phyloP scores from a whole-genome alignment of 768 basidiomycete species.

The Panellus pusillus region DNA sequence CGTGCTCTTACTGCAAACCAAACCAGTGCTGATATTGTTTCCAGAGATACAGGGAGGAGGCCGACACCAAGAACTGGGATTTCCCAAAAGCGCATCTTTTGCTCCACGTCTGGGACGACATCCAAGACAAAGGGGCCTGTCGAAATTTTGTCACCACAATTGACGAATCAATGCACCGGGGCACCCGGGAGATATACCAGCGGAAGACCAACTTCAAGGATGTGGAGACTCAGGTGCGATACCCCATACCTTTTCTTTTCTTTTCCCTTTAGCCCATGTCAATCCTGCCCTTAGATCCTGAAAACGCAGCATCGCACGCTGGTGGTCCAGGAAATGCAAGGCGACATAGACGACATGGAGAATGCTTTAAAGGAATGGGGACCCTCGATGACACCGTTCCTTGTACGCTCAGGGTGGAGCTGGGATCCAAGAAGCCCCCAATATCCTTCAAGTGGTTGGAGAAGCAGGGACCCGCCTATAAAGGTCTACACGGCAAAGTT shows the following conservation, averaged over 20 bases:
- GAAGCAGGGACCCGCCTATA: not conserved
- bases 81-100: slow-evolving; percentile 37
- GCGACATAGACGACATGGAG: not conserved
- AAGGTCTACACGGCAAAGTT: too few relatives aligned
- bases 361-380: too few relatives aligned
- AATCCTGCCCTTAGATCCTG: not conserved
- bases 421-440: not conserved
- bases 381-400: too few relatives aligned
- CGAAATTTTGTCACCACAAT: slow-evolving; percentile 31
- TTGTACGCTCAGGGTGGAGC: not conserved
- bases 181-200: slow-evolving; percentile 28
- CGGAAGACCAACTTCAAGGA: slow-evolving; percentile 33
- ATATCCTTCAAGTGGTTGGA: not conserved
- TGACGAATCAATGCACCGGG: slow-evolving; percentile 30
- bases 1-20: not conserved
- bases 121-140: slow-evolving; percentile 30
- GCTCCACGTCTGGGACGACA: slow-evolving; percentile 32
- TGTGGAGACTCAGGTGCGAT: slow-evolving; percentile 30
- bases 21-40: too few relatives aligned
- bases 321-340: not conserved
- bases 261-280: not conserved
- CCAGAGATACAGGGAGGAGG: not conserved
- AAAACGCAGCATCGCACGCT: not conserved
- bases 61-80: slow-evolving; percentile 29
- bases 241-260: not conserved